phyloP scores from a whole-genome alignment of 1,284 basidiomycete species.

The Bondarzewia mesenterica region DNA sequence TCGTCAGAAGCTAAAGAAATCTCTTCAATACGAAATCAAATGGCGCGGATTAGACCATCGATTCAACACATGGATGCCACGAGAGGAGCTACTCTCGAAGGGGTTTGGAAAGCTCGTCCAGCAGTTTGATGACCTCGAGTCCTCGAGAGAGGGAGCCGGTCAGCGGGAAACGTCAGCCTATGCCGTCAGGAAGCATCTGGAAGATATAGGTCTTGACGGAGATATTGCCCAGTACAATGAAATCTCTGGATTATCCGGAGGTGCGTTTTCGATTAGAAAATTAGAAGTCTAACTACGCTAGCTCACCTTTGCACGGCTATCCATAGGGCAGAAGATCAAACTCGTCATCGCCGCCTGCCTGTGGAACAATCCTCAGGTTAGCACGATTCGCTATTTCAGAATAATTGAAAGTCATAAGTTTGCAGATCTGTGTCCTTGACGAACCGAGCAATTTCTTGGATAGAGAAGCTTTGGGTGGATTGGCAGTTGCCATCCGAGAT shows the following conservation, averaged over 20 bases:
- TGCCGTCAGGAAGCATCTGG: slow-evolving; percentile 82
- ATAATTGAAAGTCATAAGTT: not conserved
- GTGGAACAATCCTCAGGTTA: slow-evolving; percentile 90
- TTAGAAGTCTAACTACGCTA: not conserved
- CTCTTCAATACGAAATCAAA: slow-evolving; percentile 94
- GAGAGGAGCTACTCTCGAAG: slow-evolving; percentile 83
- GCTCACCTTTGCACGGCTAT: not conserved
- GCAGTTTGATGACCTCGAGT: slow-evolving; percentile 96
- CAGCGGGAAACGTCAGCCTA: slow-evolving; percentile 75
- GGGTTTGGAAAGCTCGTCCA: slow-evolving; percentile 90
- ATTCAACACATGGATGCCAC: slow-evolving; percentile 91
- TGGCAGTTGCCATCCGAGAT: slow-evolving; percentile 93
- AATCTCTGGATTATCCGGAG: slow-evolving; percentile 84
- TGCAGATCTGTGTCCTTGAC: slow-evolving; percentile 70
- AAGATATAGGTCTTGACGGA: slow-evolving; percentile 93
- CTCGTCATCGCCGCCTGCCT: slow-evolving; percentile 91
- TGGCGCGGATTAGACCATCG: slow-evolving; percentile 93
- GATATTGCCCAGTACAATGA: slow-evolving; percentile 98
- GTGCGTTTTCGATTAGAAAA: slow-evolving; percentile 32
- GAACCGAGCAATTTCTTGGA: slow-evolving; percentile 98
- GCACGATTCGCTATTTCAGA: slow-evolving; percentile 3
- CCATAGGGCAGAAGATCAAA: slow-evolving; percentile 87
- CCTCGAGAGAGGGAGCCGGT: slow-evolving; percentile 89
- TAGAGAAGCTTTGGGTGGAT: slow-evolving; percentile 81
- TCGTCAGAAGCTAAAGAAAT: slow-evolving; percentile 96